Evolutionary conservation across 169 alveolate species (phyloP).

Genomic region (Miamiensis avidus): DNA sequence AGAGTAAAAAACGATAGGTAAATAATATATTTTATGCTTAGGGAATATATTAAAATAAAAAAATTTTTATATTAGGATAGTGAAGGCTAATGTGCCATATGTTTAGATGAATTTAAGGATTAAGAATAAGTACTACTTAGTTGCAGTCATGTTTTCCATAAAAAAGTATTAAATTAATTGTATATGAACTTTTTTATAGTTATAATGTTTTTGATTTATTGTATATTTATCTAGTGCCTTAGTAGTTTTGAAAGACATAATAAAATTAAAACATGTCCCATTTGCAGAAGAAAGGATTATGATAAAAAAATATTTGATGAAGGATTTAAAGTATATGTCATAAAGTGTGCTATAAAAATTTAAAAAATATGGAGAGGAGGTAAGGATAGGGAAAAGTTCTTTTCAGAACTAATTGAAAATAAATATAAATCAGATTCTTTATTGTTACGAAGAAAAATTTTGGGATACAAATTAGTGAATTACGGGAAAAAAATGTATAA

Average conservation of each 20-base stretch:
- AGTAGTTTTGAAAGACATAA: constrained; percentile 32
- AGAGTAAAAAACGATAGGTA: constrained; percentile 17
- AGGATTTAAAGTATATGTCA: constrained; percentile 20
- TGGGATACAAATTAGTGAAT: constrained; percentile 19
- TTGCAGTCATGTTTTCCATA: constrained; percentile 38
- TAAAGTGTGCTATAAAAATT: constrained; percentile 5
- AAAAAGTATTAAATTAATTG: background rate
- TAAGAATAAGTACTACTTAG: constrained; percentile 15
- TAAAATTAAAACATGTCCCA: constrained; percentile 33
- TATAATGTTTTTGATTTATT: no score
- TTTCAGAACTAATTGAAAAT: constrained; percentile 2
- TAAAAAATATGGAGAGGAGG: constrained; percentile 33
- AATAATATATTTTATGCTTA: no score
- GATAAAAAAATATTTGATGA: constrained; percentile 26
- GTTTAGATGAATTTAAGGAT: constrained; percentile 31
- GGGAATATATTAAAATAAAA: no score
- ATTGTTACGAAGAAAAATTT: constrained; percentile 17
- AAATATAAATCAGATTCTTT: constrained; percentile 11
- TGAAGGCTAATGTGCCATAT: constrained; percentile 28
- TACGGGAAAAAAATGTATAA: background rate
- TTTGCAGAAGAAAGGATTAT: constrained; percentile 29
- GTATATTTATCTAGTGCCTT: background rate
- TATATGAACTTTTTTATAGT: no score
- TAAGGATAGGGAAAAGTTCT: constrained; percentile 3
- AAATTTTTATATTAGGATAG: no score